Base-by-base conservation (phyloP, 2,329 filamentous ascomycete genomes). In the Botrytis byssoidea region DNA sequence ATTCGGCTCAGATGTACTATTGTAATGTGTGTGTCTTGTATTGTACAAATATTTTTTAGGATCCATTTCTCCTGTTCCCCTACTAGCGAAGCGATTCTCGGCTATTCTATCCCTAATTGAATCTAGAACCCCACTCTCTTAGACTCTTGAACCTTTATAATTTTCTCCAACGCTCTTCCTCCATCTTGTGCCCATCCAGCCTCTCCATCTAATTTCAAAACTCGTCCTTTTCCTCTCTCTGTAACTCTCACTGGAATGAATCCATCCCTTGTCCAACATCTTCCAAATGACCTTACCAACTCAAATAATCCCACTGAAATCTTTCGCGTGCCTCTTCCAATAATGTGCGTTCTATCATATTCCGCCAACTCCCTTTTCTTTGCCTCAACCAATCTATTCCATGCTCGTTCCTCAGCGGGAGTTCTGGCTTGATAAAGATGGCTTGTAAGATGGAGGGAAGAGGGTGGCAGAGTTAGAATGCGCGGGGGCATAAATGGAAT, bases 131-230 rank as follows among this genome's bases (percentile, higher is more conserved):
- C 51, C 61, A 42, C 37, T 20, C 48, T 68, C 18, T 57, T 55
- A 32, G 35, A 18, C 1, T 29, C n/a, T 57, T 69, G 66, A 48
- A 72, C 70, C 29, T 57, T 79, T 46, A 88, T 84, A 57, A 91
- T 78, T 75, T 86, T 84, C 81, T 91, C 89, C 71, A 91, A 79
- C 5, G 87, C 87, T 72, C 83, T 84, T 61, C 90, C 90, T 6
- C 86, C 83, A 59, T 91, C 89, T 67, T 90, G 83, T 35, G 87
- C 87, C 83, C 83, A 77, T 91, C 89, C 35, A 91, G 80, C 82
- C 89, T 90, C 79, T 70, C n/a, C 71, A 73, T 73, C 71, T 63
- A 73, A 63, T 10, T 73, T 72, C 29, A 72, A 40, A 4, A 46
- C 40, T 25, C 51, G 59, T 9, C 57, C 72, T 7, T n/a, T 70